Percentiles rank a stretch among this genome's conserved stretches.
Conservation (phyloP, 768 basidiomycete genomes). For the Bullera alba region DNA sequence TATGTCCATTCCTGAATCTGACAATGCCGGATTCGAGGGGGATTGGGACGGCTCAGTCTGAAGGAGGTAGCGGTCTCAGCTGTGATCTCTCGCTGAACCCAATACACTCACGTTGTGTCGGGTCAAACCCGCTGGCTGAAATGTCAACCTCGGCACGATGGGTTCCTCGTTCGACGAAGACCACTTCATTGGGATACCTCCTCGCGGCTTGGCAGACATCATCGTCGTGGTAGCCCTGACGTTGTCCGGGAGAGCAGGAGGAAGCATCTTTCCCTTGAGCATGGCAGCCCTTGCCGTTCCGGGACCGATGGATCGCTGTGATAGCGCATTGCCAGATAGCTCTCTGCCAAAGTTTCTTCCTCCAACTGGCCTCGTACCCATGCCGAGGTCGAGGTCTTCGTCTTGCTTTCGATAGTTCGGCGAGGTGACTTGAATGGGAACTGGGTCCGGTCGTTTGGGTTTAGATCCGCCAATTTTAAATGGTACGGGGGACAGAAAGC, state of each 20-base stretch:
- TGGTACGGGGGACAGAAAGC: slow-evolving; percentile 26
- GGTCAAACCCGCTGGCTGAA: slow-evolving; percentile 22
- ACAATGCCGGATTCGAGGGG: slow-evolving; percentile 20
- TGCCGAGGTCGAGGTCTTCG: slow-evolving; percentile 3
- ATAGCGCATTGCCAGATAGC: slow-evolving; percentile 20
- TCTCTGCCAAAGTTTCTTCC: slow-evolving; percentile 24
- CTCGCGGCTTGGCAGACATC: slow-evolving; percentile 9
- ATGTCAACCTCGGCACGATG: slow-evolving; percentile 14
- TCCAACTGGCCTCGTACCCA: slow-evolving; percentile 7
- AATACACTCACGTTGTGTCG: slow-evolving; percentile 32
- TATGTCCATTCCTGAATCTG: neutral
- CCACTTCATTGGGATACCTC: slow-evolving; percentile 35
- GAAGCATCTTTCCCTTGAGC: slow-evolving; percentile 35
- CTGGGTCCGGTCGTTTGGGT: slow-evolving; percentile 34
- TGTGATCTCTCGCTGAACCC: neutral
- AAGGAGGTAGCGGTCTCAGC: neutral
- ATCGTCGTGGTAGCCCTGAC: slow-evolving; percentile 2
- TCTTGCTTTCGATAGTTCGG: neutral
- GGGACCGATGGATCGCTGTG: slow-evolving; percentile 12
- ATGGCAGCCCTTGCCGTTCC: slow-evolving; percentile 11
- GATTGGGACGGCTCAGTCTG: neutral
- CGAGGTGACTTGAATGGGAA: slow-evolving; percentile 27
- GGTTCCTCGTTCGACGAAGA: slow-evolving; percentile 31
- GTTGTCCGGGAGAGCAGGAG: slow-evolving; percentile 32
- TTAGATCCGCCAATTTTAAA: slow-evolving; percentile 12